Evolutionary conservation across 148 eudicot genomes (phyloP).

Genomic region (Dianthus caryophyllus): DNA sequence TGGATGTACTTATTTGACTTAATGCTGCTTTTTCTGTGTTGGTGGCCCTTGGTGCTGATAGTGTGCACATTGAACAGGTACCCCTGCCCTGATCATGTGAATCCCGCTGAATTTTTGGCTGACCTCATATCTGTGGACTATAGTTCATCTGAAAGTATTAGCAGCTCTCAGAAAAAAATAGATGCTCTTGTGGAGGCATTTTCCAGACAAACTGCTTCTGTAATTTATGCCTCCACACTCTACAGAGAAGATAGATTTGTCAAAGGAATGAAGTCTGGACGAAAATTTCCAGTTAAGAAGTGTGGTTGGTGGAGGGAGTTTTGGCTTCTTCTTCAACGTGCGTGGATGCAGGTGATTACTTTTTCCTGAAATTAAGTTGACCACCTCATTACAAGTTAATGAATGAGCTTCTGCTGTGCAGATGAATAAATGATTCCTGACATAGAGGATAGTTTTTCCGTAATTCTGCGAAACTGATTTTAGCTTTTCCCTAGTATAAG

Average conservation of each 20-base stretch:
- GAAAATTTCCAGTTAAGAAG: slow-evolving; percentile 34
- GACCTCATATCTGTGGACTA: slow-evolving; percentile 95
- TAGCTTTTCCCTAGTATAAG: not conserved
- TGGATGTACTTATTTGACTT: not conserved
- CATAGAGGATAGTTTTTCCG: not conserved
- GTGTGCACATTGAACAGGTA: slow-evolving; percentile 51
- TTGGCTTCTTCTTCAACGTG: slow-evolving; percentile 82
- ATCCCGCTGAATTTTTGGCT: slow-evolving; percentile 98
- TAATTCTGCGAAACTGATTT: not conserved
- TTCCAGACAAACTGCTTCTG: slow-evolving; percentile 46
- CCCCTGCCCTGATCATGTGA: slow-evolving; percentile 80
- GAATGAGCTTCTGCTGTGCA: not conserved
- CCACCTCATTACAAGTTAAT: not conserved
- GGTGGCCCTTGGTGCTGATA: slow-evolving; percentile 17
- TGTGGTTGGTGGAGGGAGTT: slow-evolving; percentile 94
- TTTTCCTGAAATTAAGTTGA: slow-evolving; percentile 2
- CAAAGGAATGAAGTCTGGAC: slow-evolving; percentile 29
- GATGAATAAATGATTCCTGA: not conserved
- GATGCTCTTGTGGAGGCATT: slow-evolving; percentile 83
- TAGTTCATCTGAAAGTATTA: slow-evolving; percentile 80
- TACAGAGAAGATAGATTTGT: slow-evolving; percentile 25
- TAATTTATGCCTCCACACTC: slow-evolving; percentile 65
- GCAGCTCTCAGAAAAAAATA: slow-evolving; percentile 72
- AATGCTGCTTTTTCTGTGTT: slow-evolving; percentile 11
- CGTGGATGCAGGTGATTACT: slow-evolving; percentile 98